Conservation (phyloP, 768 basidiomycete genomes). For the Leucosporidium scottii region DNA sequence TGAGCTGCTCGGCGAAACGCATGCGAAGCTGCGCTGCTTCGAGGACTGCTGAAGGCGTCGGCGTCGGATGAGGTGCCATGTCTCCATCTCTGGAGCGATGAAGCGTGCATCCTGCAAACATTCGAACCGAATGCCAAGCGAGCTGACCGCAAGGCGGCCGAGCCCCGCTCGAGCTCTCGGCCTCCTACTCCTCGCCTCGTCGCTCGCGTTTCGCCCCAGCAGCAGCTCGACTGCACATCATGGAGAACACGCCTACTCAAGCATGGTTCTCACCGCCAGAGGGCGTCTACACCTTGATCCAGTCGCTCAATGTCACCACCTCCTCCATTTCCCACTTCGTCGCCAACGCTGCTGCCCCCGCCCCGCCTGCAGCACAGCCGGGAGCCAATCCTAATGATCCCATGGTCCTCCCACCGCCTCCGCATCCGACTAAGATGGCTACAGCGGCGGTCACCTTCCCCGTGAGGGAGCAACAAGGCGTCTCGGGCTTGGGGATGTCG, state of each 20-base stretch:
- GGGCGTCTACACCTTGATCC: conserved; percentile 25
- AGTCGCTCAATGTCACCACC: not conserved
- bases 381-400: not conserved
- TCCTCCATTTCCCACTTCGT: conserved; percentile 45
- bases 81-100: too few relatives aligned
- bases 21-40: too few relatives aligned
- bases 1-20: too few relatives aligned
- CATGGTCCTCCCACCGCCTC: conserved; percentile 9
- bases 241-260: not conserved
- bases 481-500: conserved; percentile 23
- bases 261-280: not conserved
- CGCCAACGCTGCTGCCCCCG: conserved; percentile 45
- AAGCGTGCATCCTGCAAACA: too few relatives aligned
- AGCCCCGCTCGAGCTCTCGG: too few relatives aligned
- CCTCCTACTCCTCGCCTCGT: too few relatives aligned
- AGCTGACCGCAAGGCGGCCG: too few relatives aligned
- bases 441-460: conserved; percentile 18
- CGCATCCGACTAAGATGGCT: conserved; percentile 5
- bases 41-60: too few relatives aligned
- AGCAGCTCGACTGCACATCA: conserved; percentile 2
- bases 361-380: conserved; percentile 42
- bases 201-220: not conserved
- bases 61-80: too few relatives aligned
- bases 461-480: not conserved
- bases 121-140: too few relatives aligned